These are phyloP conservation scores for Leishmania martiniquensis DNA, from an alignment of 208 protist genomes.

Conservation along the genomic window DNA sequence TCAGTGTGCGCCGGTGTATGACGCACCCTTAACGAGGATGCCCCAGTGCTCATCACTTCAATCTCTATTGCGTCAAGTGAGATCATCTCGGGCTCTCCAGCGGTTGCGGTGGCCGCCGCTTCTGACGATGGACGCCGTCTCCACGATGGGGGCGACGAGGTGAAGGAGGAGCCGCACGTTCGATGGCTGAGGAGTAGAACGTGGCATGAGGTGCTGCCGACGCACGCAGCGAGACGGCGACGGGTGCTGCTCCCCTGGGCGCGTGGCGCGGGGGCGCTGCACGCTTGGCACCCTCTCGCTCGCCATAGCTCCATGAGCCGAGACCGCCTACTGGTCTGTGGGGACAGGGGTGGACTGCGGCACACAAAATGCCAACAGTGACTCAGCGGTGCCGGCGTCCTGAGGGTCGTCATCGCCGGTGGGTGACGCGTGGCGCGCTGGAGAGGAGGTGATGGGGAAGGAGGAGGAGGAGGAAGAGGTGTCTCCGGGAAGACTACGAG, in stretches of 20 bases:
- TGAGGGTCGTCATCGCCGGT: not conserved
- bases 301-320: not conserved
- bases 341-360: not conserved
- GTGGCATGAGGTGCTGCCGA: not conserved
- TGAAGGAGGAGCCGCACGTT: constrained; percentile 1
- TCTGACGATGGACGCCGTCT: not conserved
- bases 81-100: constrained; percentile 55
- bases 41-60: constrained; percentile 19
- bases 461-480: not conserved
- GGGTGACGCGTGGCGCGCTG: not conserved
- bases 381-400: not conserved
- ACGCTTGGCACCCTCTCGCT: not conserved
- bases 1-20: not conserved
- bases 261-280: not conserved
- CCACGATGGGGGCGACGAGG: not conserved
- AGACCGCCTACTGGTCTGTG: not conserved
- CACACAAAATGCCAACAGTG: not conserved
- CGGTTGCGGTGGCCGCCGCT: not conserved
- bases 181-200: not conserved
- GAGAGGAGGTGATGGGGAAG: not conserved
- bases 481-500: not conserved
- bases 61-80: constrained; percentile 47
- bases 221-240: not conserved
- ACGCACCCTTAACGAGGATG: not conserved
- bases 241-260: not conserved